Conservation (phyloP, 2,329 filamentous ascomycete genomes). For the Diplodia intermedia region DNA sequence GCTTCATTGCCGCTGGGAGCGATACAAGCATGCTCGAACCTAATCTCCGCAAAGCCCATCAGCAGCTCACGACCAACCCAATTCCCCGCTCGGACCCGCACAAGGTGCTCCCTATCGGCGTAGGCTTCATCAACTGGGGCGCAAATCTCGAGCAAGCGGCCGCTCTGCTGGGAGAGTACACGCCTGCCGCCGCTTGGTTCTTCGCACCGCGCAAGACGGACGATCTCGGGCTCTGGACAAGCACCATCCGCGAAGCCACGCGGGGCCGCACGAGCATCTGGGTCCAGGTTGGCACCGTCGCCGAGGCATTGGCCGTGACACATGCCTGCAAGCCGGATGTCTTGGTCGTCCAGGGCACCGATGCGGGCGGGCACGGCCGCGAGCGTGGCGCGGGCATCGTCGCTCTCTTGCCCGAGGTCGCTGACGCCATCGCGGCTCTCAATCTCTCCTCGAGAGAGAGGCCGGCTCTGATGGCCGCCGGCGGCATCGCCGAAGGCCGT, state of each 20-base stretch:
- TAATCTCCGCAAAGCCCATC: constrained; percentile 41
- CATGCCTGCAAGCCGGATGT: constrained; percentile 61
- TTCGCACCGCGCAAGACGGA: constrained; percentile 63
- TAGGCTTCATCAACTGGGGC: constrained; percentile 68
- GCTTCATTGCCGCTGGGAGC: constrained; percentile 55
- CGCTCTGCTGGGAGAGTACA: constrained; percentile 60
- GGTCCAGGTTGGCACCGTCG: constrained; percentile 68
- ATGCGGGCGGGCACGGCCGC: constrained; percentile 70
- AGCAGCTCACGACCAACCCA: constrained; percentile 38
- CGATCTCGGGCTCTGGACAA: constrained; percentile 45
- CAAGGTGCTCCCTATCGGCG: constrained; percentile 58
- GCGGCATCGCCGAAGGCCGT: constrained; percentile 65
- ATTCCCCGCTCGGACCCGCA: constrained; percentile 41
- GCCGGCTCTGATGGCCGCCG: constrained; percentile 61
- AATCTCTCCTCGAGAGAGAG: constrained; percentile 31
- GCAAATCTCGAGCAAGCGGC: constrained; percentile 54
- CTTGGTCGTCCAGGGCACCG: constrained; percentile 67
- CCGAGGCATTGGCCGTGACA: constrained; percentile 59
- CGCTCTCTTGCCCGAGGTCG: constrained; percentile 64
- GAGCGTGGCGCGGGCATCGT: constrained; percentile 62
- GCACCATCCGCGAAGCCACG: constrained; percentile 43
- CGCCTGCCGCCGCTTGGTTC: constrained; percentile 69
- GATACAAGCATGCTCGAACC: constrained; percentile 46
- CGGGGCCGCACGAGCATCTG: constrained; percentile 57
- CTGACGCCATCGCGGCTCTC: constrained; percentile 52